Conservation (phyloP, 257 asterid species). For the Solanum chmielewskii region DNA sequence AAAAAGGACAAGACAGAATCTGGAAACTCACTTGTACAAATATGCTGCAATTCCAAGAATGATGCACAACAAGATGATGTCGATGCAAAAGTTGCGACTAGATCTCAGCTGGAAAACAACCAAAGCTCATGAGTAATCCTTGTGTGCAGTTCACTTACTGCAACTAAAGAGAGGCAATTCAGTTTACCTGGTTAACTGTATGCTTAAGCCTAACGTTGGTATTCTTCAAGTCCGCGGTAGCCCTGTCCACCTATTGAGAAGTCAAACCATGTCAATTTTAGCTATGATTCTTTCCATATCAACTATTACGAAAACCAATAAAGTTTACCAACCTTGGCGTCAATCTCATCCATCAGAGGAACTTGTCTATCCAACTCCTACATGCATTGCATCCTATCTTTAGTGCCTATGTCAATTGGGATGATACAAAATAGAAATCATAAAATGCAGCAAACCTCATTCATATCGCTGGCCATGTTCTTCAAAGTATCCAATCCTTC, state of each 20-base stretch:
- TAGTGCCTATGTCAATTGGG: background rate
- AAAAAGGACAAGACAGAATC: background rate
- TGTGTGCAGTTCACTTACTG: background rate
- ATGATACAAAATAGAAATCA: slow-evolving; percentile 2
- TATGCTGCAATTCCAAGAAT: slow-evolving; percentile 97
- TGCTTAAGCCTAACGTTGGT: slow-evolving; percentile 93
- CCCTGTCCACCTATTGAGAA: slow-evolving; percentile 77
- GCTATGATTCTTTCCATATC: background rate
- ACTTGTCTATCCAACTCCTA: slow-evolving; percentile 98
- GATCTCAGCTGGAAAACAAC: slow-evolving; percentile 71
- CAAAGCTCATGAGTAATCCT: background rate
- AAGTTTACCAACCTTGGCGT: slow-evolving; percentile 58
- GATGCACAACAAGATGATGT: slow-evolving; percentile 74
- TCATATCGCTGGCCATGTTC: slow-evolving; percentile 94
- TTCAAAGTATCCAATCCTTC: slow-evolving; percentile 94
- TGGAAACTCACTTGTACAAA: slow-evolving; percentile 69
- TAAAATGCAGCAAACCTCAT: slow-evolving; percentile 57
- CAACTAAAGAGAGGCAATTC: background rate
- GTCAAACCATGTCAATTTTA: background rate
- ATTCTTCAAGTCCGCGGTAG: slow-evolving; percentile 86
- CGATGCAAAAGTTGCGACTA: slow-evolving; percentile 92
- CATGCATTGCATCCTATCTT: slow-evolving; percentile 7
- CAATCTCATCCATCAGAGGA: slow-evolving; percentile 98
- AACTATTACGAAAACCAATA: background rate
- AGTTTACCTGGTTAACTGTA: slow-evolving; percentile 84